These are phyloP conservation scores for Lactarius hengduanensis DNA, from an alignment of 768 basidiomycete species.

Conservation along the genomic window DNA sequence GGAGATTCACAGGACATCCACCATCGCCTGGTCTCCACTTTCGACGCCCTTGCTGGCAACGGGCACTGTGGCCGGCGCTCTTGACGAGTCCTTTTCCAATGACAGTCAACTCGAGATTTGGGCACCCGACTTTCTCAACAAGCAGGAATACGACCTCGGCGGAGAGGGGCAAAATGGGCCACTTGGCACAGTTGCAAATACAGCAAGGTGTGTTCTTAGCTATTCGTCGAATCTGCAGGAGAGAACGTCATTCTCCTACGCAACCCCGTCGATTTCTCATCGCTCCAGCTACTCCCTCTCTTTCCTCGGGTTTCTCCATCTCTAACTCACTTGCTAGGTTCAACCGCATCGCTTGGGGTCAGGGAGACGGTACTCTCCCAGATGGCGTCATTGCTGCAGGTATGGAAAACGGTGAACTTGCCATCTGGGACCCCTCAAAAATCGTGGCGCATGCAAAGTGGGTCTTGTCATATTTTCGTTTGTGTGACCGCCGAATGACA, in stretches of 20 bases:
- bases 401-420: constrained; percentile 93
- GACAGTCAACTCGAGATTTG: constrained; percentile 94
- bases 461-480: constrained; percentile 35
- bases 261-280: too few relatives aligned
- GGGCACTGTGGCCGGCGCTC: constrained; percentile 92
- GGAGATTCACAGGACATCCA: constrained; percentile 81
- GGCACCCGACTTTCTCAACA: constrained; percentile 85
- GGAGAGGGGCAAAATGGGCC: constrained; percentile 58
- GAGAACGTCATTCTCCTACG: constrained; percentile 14
- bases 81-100: constrained; percentile 95
- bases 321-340: constrained; percentile 52
- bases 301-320: too few relatives aligned
- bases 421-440: constrained; percentile 93
- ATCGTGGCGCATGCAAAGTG: constrained; percentile 75
- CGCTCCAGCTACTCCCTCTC: too few relatives aligned
- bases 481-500: neutral
- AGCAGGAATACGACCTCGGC: constrained; percentile 64
- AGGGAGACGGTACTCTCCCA: constrained; percentile 56
- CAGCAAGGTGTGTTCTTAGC: constrained; percentile 51
- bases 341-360: constrained; percentile 93
- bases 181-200: constrained; percentile 66
- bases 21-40: constrained; percentile 86
- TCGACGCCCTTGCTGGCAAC: constrained; percentile 85
- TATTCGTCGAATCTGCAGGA: constrained; percentile 22
- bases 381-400: constrained; percentile 90